Percentiles rank a stretch among this genome's conserved stretches.
These are phyloP conservation scores for Dothistroma pini DNA, from an alignment of 2,329 filamentous ascomycete species.

Conservation along the genomic window DNA sequence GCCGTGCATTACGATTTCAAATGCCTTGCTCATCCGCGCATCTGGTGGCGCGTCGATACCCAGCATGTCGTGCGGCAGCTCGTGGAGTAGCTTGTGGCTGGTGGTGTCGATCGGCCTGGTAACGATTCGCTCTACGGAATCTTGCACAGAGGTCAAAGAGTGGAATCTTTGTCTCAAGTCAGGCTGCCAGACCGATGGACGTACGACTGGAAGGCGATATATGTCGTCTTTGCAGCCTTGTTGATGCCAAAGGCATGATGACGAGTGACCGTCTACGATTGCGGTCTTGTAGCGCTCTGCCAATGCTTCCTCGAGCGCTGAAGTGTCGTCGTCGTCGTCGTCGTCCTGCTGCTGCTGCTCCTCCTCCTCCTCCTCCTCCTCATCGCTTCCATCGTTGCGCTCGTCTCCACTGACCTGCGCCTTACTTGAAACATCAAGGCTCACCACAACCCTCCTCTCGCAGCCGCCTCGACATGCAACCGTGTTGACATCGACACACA, in stretches of 20 bases:
- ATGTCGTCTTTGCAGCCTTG: slow-evolving; percentile 79
- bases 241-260: slow-evolving; percentile 81
- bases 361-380: too few species aligned
- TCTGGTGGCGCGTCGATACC: slow-evolving; percentile 12
- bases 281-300: slow-evolving; percentile 72
- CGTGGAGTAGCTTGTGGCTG: slow-evolving; percentile 25
- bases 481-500: slow-evolving; percentile 76
- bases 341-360: too few species aligned
- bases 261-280: slow-evolving; percentile 70
- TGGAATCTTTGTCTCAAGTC: slow-evolving; percentile 30
- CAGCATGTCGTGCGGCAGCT: slow-evolving; percentile 29
- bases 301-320: slow-evolving; percentile 57
- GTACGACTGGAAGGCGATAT: slow-evolving; percentile 53
- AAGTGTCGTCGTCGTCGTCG: slow-evolving; percentile 30
- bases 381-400: slow-evolving; percentile 53
- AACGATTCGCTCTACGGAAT: slow-evolving; percentile 28
- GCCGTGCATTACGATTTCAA: slow-evolving; percentile 43
- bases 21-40: slow-evolving; percentile 19
- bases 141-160: slow-evolving; percentile 26
- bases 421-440: slow-evolving; percentile 52
- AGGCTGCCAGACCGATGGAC: slow-evolving; percentile 35
- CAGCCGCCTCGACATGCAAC: slow-evolving; percentile 80
- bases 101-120: slow-evolving; percentile 11
- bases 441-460: slow-evolving; percentile 77
- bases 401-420: slow-evolving; percentile 21